Evolutionary conservation across 2,329 filamentous ascomycete species (phyloP), one percentile per base, ranked within the genome.

Genomic region (Rosellinia necatrix): DNA sequence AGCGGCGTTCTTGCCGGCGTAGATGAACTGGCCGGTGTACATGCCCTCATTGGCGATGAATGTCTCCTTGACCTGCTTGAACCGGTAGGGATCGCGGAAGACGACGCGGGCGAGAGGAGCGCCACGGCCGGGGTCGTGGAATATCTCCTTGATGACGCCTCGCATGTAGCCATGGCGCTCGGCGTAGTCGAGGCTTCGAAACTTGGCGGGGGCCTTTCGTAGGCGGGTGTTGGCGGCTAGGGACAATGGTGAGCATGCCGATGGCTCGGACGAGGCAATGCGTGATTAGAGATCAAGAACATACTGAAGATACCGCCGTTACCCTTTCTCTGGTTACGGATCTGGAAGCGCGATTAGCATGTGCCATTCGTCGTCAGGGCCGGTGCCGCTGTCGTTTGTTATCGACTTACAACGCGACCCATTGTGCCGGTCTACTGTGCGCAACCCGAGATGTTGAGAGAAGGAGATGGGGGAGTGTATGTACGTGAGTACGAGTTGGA

Each of bases 21-120:
- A 99, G 89, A 99, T 92, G 87, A 99, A 99, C 82, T 99, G 94
- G 78, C 94, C 94, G 69, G 94, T 97, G 91, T 97, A 99, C 92
- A 97, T 97, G 84, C 94, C 94, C 86, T 97, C 94, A 83, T 97
- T 99, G 81, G 94, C 94, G 76, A 99, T 99, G 89, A 99, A 97
- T 71, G 94, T 99, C 89, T 99, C 92, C 79, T 89, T 93, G 78
- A 92, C 83, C 77, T 92, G 88, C 88, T 96, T 96, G 90, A 91
- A 97, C 80, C 88, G 87, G 89, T 99, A 99, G 73, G 94, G 92
- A 81, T 96, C 90, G 73, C 94, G 92, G 91, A 99, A 99, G 72
- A 86, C 82, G 75, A 99, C 92, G 81, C 91, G 91, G 77, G 94
- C 94, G 75, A 99, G 91, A 72, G 94, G 94, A 80, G 96, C 92